These are phyloP conservation scores for Sclerotinia minor DNA, from an alignment of 2,329 filamentous ascomycete genomes.

Conservation along the genomic window DNA sequence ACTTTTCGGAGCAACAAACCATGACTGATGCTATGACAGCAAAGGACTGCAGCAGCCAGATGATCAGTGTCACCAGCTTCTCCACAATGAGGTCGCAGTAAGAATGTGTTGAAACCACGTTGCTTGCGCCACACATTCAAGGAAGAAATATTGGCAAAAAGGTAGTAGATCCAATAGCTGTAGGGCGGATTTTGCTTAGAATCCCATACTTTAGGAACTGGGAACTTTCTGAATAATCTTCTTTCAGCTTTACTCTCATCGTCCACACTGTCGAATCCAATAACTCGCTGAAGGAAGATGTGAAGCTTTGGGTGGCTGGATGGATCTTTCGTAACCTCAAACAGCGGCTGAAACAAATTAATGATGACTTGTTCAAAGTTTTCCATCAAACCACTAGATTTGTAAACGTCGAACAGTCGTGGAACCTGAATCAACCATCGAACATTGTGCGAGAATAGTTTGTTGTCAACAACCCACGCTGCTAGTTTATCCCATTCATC, in stretches of 20 bases:
- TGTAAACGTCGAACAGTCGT: conserved; percentile 93
- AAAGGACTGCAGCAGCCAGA: conserved; percentile 84
- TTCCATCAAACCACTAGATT: conserved; percentile 80
- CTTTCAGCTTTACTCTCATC: conserved; percentile 97
- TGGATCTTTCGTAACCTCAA: conserved; percentile 89
- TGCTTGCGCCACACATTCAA: conserved; percentile 89
- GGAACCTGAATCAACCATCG: conserved; percentile 97
- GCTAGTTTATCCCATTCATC: conserved; percentile 98
- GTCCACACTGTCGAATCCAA: conserved; percentile 96
- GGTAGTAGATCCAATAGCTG: conserved; percentile 98
- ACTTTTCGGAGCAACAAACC: conserved; percentile 91
- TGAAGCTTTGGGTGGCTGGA: conserved; percentile 88
- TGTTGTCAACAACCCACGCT: conserved; percentile 97
- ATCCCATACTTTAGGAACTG: conserved; percentile 82
- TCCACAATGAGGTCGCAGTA: conserved; percentile 90
- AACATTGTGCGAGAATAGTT: conserved; percentile 95
- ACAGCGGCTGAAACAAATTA: conserved; percentile 91
- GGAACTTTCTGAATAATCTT: conserved; percentile 93
- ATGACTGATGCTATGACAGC: conserved; percentile 96
- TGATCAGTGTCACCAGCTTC: conserved; percentile 97
- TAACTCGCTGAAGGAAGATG: conserved; percentile 89
- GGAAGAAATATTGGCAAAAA: conserved; percentile 91
- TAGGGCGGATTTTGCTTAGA: conserved; percentile 96
- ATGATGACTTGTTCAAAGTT: conserved; percentile 86
- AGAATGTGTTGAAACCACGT: conserved; percentile 93